A percentile compares a stretch with the other conserved stretches of the same genome.
These are phyloP conservation scores for Albugo candida DNA, from an alignment of 352 stramenopile species.

Conservation along the genomic window DNA sequence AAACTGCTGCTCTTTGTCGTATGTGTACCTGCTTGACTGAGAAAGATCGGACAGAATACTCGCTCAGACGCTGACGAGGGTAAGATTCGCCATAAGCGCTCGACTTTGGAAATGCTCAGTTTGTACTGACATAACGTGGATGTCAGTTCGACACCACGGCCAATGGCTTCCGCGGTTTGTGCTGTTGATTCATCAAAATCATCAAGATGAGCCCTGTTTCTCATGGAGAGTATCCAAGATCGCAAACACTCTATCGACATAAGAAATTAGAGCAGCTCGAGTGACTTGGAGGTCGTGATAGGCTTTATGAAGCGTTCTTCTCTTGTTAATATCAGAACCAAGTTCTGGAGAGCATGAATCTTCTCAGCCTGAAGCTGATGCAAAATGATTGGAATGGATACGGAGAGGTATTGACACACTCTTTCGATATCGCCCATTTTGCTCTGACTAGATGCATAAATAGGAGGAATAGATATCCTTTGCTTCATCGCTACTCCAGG, in stretches of 20 bases:
- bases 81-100: slow-evolving; percentile 38
- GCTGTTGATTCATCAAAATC: slow-evolving; percentile 68
- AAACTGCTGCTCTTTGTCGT: slow-evolving; percentile 9
- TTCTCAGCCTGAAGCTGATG: slow-evolving; percentile 60
- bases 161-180: slow-evolving; percentile 12
- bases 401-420: slow-evolving; percentile 49
- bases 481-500: too few species aligned
- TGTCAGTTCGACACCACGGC: slow-evolving; percentile 62
- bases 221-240: slow-evolving; percentile 12
- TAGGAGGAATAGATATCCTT: slow-evolving; percentile 1
- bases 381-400: slow-evolving; percentile 45
- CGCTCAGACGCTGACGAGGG: too few species aligned
- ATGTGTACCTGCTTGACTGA: slow-evolving; percentile 42
- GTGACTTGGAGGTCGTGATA: slow-evolving; percentile 57
- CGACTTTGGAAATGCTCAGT: slow-evolving; percentile 46
- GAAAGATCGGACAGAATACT: slow-evolving; percentile 56
- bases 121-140: slow-evolving; percentile 63
- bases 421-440: slow-evolving; percentile 79
- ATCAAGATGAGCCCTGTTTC: slow-evolving; percentile 45
- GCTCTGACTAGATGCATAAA: slow-evolving; percentile 29
- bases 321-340: slow-evolving; percentile 81
- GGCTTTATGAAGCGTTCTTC: slow-evolving; percentile 80
- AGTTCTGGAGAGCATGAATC: slow-evolving; percentile 37
- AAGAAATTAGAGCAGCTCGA: slow-evolving; percentile 60
- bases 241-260: slow-evolving; percentile 41